phyloP scores from a whole-genome alignment of 805 yeast genomes.

The Metschnikowia anglica region DNA sequence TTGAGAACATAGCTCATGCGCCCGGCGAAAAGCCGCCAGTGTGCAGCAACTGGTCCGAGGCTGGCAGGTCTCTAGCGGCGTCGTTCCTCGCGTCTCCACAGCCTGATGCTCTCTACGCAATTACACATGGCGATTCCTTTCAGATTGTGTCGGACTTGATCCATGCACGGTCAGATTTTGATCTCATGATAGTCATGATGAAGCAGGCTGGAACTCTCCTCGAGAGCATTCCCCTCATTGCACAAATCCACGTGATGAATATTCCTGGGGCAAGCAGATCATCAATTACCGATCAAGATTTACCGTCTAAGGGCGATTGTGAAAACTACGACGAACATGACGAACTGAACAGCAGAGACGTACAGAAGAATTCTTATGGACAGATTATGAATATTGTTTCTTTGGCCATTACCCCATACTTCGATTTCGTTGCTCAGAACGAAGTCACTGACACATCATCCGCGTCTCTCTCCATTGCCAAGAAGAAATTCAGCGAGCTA shows the following conservation, averaged over 20 bases:
- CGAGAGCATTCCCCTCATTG: slow-evolving; percentile 7
- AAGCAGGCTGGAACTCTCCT: slow-evolving; percentile 14
- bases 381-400: slow-evolving; percentile 55
- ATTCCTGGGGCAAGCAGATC: slow-evolving; percentile 11
- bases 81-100: slow-evolving; percentile 12
- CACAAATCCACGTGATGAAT: slow-evolving; percentile 20
- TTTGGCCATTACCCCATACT: slow-evolving; percentile 66
- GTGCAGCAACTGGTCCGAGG: slow-evolving; percentile 7
- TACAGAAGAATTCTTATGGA: slow-evolving; percentile 7
- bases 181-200: slow-evolving; percentile 12
- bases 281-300: background rate
- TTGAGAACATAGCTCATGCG: slow-evolving; percentile 1
- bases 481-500: slow-evolving; percentile 68
- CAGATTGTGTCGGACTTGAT: slow-evolving; percentile 10
- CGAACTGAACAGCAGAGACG: background rate
- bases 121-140: slow-evolving; percentile 5
- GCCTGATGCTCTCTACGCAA: slow-evolving; percentile 17
- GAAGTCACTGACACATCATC: slow-evolving; percentile 11
- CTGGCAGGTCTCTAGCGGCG: slow-evolving; percentile 4
- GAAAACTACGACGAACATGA: no score
- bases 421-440: slow-evolving; percentile 46
- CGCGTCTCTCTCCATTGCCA: slow-evolving; percentile 18
- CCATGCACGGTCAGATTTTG: slow-evolving; percentile 2
- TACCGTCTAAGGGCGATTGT: background rate
- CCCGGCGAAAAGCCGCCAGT: background rate